Percentiles rank a stretch among this genome's conserved stretches.
Conservation (phyloP, 176 grass and related monocot species). For the Triticum monococcum region DNA sequence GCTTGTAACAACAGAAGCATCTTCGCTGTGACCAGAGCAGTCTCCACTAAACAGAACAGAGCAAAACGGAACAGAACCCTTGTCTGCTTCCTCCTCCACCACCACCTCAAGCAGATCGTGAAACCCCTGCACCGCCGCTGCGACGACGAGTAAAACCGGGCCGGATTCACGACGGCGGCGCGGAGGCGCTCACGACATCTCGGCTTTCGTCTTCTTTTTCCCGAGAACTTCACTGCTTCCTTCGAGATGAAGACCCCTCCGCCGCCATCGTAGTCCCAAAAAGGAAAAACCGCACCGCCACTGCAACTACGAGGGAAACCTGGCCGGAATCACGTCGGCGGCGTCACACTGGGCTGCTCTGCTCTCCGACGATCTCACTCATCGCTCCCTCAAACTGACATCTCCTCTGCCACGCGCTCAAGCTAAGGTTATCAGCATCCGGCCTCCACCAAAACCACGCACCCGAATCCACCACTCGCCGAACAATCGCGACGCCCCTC, state of each 20-base stretch:
- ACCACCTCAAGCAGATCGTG: neutral
- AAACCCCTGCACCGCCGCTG: neutral
- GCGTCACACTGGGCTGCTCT: neutral
- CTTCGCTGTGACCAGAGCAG: too few species aligned
- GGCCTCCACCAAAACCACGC: neutral
- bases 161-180: neutral
- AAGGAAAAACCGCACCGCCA: neutral
- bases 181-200: neutral
- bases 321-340: neutral
- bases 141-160: neutral
- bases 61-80: neutral
- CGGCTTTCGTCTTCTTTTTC: neutral
- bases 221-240: neutral
- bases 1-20: too few species aligned
- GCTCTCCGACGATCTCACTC: slow-evolving; percentile 2
- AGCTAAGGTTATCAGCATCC: neutral
- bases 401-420: neutral
- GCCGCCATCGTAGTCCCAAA: neutral
- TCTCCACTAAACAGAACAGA: neutral
- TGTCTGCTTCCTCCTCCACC: slow-evolving; percentile 17
- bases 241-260: slow-evolving; percentile 8
- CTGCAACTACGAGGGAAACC: neutral
- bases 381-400: neutral
- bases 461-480: neutral
- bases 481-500: neutral